A percentile compares a stretch with the other conserved stretches of the same genome.
Conservation (phyloP, 139 green algal genomes). For the Chlorella sp. region DNA sequence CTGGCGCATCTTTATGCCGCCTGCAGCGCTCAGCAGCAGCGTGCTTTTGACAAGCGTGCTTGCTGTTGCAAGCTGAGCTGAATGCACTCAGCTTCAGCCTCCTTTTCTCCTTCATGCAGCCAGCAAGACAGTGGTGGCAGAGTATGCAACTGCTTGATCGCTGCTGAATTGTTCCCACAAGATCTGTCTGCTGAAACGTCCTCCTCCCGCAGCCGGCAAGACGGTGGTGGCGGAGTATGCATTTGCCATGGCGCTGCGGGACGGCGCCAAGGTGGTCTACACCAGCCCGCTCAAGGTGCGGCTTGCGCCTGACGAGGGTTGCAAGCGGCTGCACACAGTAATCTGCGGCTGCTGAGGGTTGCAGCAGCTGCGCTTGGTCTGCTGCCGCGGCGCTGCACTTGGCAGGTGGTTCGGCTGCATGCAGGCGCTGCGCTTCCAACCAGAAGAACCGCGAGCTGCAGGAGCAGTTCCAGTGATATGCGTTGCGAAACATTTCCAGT, state of each 20-base stretch:
- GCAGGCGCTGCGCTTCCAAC: conserved; percentile 79
- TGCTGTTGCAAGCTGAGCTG: no score
- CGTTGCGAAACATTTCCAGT: background rate
- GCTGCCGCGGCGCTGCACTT: no score
- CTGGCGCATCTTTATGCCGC: no score
- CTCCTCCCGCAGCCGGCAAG: conserved; percentile 78
- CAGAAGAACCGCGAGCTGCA: conserved; percentile 77
- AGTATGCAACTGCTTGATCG: conserved; percentile 70
- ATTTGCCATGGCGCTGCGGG: conserved; percentile 83
- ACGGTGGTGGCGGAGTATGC: conserved; percentile 89
- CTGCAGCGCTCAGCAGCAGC: no score
- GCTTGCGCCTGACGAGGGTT: background rate
- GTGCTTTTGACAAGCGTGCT: conserved; percentile 39
- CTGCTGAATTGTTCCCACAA: no score
- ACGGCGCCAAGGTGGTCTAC: conserved; percentile 81
- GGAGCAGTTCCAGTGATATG: conserved; percentile 58
- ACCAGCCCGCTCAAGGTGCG: conserved; percentile 84
- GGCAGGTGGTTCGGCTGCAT: no score
- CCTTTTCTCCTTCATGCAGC: no score
- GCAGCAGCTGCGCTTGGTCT: no score
- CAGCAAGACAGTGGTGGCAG: conserved; percentile 57
- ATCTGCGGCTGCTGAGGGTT: no score
- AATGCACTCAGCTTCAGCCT: no score
- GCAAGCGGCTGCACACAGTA: no score
- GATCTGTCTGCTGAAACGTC: no score